Evolutionary conservation across 2,329 filamentous ascomycete genomes (phyloP), one percentile per base, ranked within the genome.

Genomic region (Penicillium sp.): DNA sequence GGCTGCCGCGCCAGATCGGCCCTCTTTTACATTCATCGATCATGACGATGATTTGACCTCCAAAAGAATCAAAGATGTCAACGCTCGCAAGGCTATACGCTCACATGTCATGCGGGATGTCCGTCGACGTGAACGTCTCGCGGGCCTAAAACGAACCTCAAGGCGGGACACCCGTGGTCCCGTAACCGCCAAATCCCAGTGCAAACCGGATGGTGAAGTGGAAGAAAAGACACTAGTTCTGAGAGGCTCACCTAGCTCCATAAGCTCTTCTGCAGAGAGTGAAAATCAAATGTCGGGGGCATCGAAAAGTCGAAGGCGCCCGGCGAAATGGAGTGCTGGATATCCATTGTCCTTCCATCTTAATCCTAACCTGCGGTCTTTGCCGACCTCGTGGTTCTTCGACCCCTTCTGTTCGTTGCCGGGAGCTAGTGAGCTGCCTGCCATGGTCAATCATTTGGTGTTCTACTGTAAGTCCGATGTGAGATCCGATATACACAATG

Each of bases 91-190:
- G 46, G 57, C 57, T 9, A 67, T 67, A 31, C 60, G 65, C 11
- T 67, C 65, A 10, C 65, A 67, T 59, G 65, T 67, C 12, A 67
- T 67, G 65, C 61, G 64, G 27, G 57, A 66, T 46, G 64, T 67
- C 11, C 64, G 65, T 26, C 59, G 62, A 18, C 56, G 60, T n/a
- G 65, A 67, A 43, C 51, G 59, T 35, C 56, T 64, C 4, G 61
- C 60, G 10, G 65, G 65, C 2, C 41, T 60, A 25, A 67, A 65
- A 44, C 50, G 65, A 32, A 52, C 53, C 10, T 57, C 60, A 2
- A 61, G 46, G 46, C 58, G 50, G 17, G 61, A 56, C 23, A 47
- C 31, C 32, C 45, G 45, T 7, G 42, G 23, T 9, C 18, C 18
- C 9, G 0, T 41, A 41, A 30, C 34, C 37, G 6, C 39, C 44